Evolutionary conservation across 2,329 filamentous ascomycete species (phyloP), one percentile per base, ranked within the genome.

Genomic region (Neofusicoccum ribis): DNA sequence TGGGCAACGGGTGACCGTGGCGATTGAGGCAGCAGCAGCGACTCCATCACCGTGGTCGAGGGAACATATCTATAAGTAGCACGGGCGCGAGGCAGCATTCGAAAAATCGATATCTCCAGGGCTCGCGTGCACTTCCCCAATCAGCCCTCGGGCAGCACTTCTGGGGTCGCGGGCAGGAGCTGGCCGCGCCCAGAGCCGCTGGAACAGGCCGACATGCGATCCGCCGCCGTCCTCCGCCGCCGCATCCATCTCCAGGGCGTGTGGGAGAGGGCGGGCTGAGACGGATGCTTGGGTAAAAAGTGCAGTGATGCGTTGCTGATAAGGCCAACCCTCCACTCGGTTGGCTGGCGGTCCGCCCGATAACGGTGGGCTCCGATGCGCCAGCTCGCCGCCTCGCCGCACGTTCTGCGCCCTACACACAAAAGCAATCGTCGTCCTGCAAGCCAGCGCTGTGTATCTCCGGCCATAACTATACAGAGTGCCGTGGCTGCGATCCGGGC

Each of bases 221-320:
- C 56, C 41, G 56, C n/a, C 41, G 11, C 47, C 41, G 56, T 60
- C 41, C 27, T 60, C 56, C 56, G 39, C 56, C 56, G 56, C 43
- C 12, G 56, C 27, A 23, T 36, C 41, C 56, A 47, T 37, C 8
- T 46, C 23, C 47, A 11, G 43, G 56, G 56, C 4, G 23, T 60
- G 43, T 46, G 56, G 56, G 43, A 60, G 23, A 44, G 12, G 11
- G 43, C 56, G 56, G 43, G 56, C 56, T 60, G 43, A 20, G 43
- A 36, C 27, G 15, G 27, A 23, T 37, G 56, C 56, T 60, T 60
- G 56, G 56, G 56, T 60, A 60, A 60, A 60, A 60, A 20, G n/a
- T 60, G 56, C 43, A 46, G 56, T 60, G 56, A 60, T 60, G 56
- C 20, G 56, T 60, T 60, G 43, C 56, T 60, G 56, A 60, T 60